phyloP scores from a whole-genome alignment of 2,329 filamentous ascomycete species.

The Delphinella strobiligena region DNA sequence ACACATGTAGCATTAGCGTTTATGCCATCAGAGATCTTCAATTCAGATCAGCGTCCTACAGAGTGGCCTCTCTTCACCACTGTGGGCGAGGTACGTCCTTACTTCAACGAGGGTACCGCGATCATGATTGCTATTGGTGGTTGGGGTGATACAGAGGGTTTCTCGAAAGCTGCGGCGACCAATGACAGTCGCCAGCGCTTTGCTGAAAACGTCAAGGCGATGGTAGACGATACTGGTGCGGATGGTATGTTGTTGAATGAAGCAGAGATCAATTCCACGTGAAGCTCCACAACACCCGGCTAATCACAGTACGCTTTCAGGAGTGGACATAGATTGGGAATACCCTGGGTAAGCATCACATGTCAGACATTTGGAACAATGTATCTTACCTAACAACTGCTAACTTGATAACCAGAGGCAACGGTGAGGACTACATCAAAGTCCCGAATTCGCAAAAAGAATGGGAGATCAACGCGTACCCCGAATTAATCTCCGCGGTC shows the following conservation, averaged over 20 bases:
- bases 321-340: constrained; percentile 57
- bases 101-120: constrained; percentile 42
- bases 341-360: constrained; percentile 26
- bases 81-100: constrained; percentile 34
- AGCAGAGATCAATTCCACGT: no score
- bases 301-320: no score
- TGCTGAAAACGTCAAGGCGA: constrained; percentile 50
- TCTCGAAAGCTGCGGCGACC: constrained; percentile 43
- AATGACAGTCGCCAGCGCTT: constrained; percentile 43
- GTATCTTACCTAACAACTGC: no score
- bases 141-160: constrained; percentile 59
- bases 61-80: constrained; percentile 43
- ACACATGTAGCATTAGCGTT: constrained; percentile 50
- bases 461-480: constrained; percentile 50
- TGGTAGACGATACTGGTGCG: constrained; percentile 50
- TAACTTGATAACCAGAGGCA: constrained; percentile 33
- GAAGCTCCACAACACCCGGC: no score
- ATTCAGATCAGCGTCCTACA: constrained; percentile 23
- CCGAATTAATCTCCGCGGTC: constrained; percentile 47
- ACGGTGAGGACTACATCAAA: constrained; percentile 56
- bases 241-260: constrained; percentile 40
- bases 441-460: constrained; percentile 47
- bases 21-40: constrained; percentile 43
- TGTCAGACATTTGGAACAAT: no score
- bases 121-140: constrained; percentile 62